These are phyloP conservation scores for Passalora sequoiae DNA, from an alignment of 2,329 filamentous ascomycete species.

Conservation along the genomic window DNA sequence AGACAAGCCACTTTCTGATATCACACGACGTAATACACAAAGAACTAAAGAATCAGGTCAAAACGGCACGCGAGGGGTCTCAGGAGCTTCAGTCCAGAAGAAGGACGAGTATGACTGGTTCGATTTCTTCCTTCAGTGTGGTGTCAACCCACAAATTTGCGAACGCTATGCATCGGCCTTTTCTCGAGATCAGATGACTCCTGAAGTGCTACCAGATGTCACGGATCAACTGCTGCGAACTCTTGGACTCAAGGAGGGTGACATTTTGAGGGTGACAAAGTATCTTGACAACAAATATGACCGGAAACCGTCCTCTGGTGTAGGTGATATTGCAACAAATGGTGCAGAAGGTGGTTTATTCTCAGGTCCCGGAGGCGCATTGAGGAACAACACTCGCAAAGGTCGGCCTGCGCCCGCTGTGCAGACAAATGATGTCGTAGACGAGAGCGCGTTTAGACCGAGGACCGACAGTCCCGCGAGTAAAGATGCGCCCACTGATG, in stretches of 20 bases:
- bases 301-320: conserved; percentile 49
- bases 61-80: conserved; percentile 31
- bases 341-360: conserved; percentile 67
- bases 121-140: conserved; percentile 91
- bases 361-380: conserved; percentile 81
- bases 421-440: conserved; percentile 77
- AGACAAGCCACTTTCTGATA: conserved; percentile 85
- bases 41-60: conserved; percentile 45
- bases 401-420: conserved; percentile 82
- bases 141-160: conserved; percentile 86
- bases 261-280: conserved; percentile 94
- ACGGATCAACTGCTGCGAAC: conserved; percentile 76
- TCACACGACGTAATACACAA: conserved; percentile 52
- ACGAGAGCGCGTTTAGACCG: conserved; percentile 76
- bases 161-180: conserved; percentile 92
- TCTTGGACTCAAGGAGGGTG: conserved; percentile 88
- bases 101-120: conserved; percentile 95
- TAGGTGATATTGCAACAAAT: conserved; percentile 51
- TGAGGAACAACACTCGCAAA: conserved; percentile 93
- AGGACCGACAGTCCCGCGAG: conserved; percentile 45
- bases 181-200: conserved; percentile 87
- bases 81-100: conserved; percentile 61
- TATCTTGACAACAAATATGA: conserved; percentile 74
- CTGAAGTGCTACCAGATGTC: conserved; percentile 85
- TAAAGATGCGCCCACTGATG: conserved; percentile 40